phyloP scores from a whole-genome alignment of 139 green algal species.

The Chlamydomonas schloesseri region DNA sequence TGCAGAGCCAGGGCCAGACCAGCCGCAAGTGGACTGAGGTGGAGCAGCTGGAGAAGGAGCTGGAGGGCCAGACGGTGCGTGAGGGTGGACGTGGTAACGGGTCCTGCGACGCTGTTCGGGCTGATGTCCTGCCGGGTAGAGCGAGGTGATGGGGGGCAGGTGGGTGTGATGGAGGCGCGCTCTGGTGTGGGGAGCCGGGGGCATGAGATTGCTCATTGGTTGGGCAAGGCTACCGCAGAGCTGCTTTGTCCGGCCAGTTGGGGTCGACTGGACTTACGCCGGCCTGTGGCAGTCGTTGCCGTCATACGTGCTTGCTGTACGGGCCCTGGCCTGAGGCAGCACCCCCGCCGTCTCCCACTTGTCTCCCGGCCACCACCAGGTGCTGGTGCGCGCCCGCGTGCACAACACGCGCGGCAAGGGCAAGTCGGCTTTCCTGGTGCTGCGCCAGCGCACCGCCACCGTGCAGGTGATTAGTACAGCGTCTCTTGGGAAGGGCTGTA shows the following conservation, averaged over 20 bases:
- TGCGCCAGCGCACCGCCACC: conserved; percentile 88
- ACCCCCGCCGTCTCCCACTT: no score
- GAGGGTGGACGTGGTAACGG: not conserved
- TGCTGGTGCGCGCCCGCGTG: conserved; percentile 87
- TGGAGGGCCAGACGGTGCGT: conserved; percentile 68
- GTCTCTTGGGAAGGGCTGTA: no score
- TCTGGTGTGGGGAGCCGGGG: no score
- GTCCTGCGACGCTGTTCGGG: not conserved
- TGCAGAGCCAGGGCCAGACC: conserved; percentile 72
- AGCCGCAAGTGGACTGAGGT: conserved; percentile 73
- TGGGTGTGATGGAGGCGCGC: no score
- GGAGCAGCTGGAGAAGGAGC: conserved; percentile 50
- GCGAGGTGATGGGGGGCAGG: not conserved
- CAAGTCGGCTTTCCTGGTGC: conserved; percentile 95
- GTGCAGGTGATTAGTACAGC: conserved; percentile 79
- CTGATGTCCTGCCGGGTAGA: not conserved
- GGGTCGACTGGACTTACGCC: no score
- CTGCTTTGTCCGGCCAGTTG: no score
- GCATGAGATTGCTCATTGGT: no score
- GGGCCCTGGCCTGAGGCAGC: no score
- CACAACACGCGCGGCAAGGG: conserved; percentile 95
- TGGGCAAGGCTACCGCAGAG: no score
- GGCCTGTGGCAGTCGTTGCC: no score
- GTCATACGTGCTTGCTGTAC: no score
- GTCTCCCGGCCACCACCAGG: no score